Conservation (phyloP, 2,329 filamentous ascomycete genomes). For the Pseudogymnoascus sp. region DNA sequence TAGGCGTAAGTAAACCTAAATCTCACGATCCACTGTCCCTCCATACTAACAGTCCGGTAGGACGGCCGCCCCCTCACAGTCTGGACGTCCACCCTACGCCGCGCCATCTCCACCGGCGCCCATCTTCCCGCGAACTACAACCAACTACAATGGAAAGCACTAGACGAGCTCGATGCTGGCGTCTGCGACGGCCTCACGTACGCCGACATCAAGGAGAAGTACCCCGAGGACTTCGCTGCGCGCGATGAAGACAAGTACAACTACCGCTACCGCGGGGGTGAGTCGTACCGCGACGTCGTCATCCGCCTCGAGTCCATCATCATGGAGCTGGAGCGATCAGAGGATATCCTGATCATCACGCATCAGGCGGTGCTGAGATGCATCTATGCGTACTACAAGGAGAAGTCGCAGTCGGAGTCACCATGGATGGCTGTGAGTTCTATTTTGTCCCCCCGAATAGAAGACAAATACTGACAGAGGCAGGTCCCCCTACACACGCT, state of each 20-base stretch:
- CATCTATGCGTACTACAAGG: slow-evolving; percentile 99
- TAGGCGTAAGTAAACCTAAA: slow-evolving; percentile 60
- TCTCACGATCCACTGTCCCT: background rate
- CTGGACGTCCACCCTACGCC: slow-evolving; percentile 67
- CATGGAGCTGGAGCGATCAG: slow-evolving; percentile 94
- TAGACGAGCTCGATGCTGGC: slow-evolving; percentile 93
- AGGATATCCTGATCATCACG: slow-evolving; percentile 96
- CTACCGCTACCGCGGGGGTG: slow-evolving; percentile 93
- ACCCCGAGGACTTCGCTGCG: slow-evolving; percentile 88
- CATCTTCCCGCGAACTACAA: slow-evolving; percentile 76
- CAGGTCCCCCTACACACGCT: slow-evolving; percentile 88
- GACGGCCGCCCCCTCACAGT: slow-evolving; percentile 54
- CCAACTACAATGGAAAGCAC: slow-evolving; percentile 95
- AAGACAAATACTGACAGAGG: background rate
- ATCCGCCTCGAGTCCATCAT: slow-evolving; percentile 98
- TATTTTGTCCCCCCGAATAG: no score
- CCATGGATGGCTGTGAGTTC: slow-evolving; percentile 70
- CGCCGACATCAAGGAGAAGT: slow-evolving; percentile 74
- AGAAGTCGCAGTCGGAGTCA: slow-evolving; percentile 82
- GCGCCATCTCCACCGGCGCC: slow-evolving; percentile 85
- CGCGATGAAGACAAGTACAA: slow-evolving; percentile 99
- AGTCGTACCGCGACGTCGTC: slow-evolving; percentile 86
- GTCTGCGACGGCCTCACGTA: slow-evolving; percentile 96
- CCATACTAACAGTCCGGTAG: slow-evolving; percentile 28
- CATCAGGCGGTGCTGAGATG: slow-evolving; percentile 94